Percentiles rank a stretch among this genome's conserved stretches.
Conservation (phyloP, 2,329 filamentous ascomycete species). For the Clonostachys sp. region DNA sequence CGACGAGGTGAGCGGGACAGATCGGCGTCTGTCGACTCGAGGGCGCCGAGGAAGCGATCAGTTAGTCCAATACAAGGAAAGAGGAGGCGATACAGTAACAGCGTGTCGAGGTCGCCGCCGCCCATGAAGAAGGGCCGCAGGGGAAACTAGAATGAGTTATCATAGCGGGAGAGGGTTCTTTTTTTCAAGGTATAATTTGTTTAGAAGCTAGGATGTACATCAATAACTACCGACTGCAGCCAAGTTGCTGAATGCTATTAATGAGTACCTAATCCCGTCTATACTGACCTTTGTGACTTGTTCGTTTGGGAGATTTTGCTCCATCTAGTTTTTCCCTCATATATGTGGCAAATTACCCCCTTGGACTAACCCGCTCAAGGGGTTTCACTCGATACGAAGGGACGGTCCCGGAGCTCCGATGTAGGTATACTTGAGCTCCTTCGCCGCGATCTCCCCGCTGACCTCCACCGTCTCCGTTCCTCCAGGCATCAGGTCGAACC, state of each 20-base stretch:
- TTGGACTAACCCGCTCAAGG: too few species aligned
- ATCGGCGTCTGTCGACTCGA: constrained; percentile 1
- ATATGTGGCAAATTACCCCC: not conserved
- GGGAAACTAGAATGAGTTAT: not conserved
- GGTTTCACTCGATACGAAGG: not conserved
- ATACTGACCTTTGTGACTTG: not conserved
- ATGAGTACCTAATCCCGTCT: not conserved
- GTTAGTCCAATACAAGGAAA: constrained; percentile 8
- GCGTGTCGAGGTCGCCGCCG: constrained; percentile 13
- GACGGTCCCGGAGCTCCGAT: constrained; percentile 7
- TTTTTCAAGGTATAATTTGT: not conserved
- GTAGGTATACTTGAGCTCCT: constrained; percentile 8
- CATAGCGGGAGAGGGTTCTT: not conserved
- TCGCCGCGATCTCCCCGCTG: constrained; percentile 4
- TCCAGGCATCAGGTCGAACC: constrained; percentile 53
- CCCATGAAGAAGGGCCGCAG: constrained; percentile 12
- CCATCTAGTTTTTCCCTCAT: not conserved
- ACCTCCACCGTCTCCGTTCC: constrained; percentile 14
- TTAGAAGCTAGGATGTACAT: not conserved
- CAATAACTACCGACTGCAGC: not conserved
- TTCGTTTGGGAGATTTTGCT: not conserved
- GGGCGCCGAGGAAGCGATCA: constrained; percentile 1
- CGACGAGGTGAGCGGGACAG: constrained; percentile 1
- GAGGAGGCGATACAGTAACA: constrained; percentile 11
- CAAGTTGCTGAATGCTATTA: not conserved